phyloP scores from a whole-genome alignment of 2,329 filamentous ascomycete genomes.

The Sclerotinia sclerotiorum region DNA sequence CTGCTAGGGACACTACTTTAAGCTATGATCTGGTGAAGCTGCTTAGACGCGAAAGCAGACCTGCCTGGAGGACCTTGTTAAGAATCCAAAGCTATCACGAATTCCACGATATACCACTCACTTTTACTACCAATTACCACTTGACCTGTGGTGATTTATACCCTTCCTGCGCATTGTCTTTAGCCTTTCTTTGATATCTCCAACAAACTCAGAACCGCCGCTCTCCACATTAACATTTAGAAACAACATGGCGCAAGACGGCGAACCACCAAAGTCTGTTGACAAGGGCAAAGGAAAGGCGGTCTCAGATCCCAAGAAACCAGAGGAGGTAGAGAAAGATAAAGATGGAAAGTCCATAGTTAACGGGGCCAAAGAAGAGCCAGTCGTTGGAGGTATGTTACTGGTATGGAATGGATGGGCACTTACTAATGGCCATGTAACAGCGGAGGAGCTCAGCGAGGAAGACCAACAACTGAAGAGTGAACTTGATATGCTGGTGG shows the following conservation, averaged over 20 bases:
- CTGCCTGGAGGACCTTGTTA: conserved; percentile 27
- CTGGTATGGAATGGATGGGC: conserved; percentile 26
- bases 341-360: conserved; percentile 68
- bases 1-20: conserved; percentile 19
- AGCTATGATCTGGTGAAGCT: conserved; percentile 26
- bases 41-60: conserved; percentile 26
- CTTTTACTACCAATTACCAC: conserved; percentile 21
- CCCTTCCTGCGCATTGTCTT: conserved; percentile 18
- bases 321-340: conserved; percentile 57
- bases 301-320: conserved; percentile 60
- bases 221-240: conserved; percentile 26
- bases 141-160: conserved; percentile 15
- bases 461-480: conserved; percentile 98
- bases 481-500: conserved; percentile 96
- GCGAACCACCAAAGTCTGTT: conserved; percentile 76
- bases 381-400: conserved; percentile 46
- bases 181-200: conserved; percentile 14
- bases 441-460: conserved; percentile 86
- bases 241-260: conserved; percentile 84
- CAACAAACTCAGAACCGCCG: conserved; percentile 14
- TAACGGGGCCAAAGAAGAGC: conserved; percentile 75
- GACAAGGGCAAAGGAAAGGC: conserved; percentile 98
- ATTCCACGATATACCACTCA: conserved; percentile 36
- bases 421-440: conserved; percentile 43
- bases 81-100: conserved; percentile 33